Evolutionary conservation across 1,284 basidiomycete genomes (phyloP).

Genomic region (Phlebopus sp.): DNA sequence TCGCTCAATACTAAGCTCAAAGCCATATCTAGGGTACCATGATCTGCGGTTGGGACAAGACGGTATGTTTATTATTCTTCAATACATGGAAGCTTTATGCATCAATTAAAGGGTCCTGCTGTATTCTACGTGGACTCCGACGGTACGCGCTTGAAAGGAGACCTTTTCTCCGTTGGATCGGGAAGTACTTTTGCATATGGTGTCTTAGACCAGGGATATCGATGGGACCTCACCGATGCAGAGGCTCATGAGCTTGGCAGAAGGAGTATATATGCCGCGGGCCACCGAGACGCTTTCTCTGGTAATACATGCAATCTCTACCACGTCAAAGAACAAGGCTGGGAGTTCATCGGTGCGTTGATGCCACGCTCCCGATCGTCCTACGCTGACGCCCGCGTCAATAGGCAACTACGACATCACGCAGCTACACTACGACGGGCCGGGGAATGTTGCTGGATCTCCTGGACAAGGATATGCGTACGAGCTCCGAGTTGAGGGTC

Average conservation of each 20-base stretch:
- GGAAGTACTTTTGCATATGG: slow-evolving; percentile 99
- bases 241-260: slow-evolving; percentile 95
- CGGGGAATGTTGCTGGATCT: slow-evolving; percentile 61
- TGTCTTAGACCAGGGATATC: slow-evolving; percentile 96
- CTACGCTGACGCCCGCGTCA: slow-evolving; percentile 14
- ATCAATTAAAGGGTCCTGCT: slow-evolving; percentile 71
- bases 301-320: slow-evolving; percentile 97
- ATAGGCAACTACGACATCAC: slow-evolving; percentile 82
- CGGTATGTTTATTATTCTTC: slow-evolving; percentile 48
- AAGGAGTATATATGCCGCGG: slow-evolving; percentile 95
- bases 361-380: neutral
- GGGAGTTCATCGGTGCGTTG: slow-evolving; percentile 83
- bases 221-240: slow-evolving; percentile 90
- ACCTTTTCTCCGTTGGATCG: slow-evolving; percentile 97
- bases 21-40: slow-evolving; percentile 78
- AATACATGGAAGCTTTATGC: slow-evolving; percentile 2
- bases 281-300: slow-evolving; percentile 97
- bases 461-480: slow-evolving; percentile 70
- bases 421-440: slow-evolving; percentile 81
- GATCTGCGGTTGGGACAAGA: slow-evolving; percentile 99
- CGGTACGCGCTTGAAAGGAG: slow-evolving; percentile 92
- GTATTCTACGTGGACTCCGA: slow-evolving; percentile 99
- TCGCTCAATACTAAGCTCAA: slow-evolving; percentile 4
- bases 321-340: slow-evolving; percentile 93
- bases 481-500: slow-evolving; percentile 53